These are phyloP conservation scores for Lathyrus tuberosus DNA, from an alignment of 306 rosid species.

Conservation along the genomic window DNA sequence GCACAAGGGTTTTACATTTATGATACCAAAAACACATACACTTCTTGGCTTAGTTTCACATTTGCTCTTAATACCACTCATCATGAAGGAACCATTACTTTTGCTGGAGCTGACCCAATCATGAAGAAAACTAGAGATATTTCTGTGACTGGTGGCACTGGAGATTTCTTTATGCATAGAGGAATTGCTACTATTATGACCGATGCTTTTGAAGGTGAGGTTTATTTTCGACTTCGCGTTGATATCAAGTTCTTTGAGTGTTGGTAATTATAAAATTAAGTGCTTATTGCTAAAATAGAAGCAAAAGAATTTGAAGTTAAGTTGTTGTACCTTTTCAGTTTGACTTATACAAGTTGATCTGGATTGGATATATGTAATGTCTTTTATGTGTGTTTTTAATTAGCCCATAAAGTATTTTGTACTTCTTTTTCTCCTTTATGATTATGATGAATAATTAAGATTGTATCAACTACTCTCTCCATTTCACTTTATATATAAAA, in stretches of 20 bases:
- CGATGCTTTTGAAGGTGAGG: slow-evolving; percentile 71
- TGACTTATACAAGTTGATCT: too few relatives aligned
- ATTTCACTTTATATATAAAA: too few relatives aligned
- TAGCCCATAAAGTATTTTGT: too few relatives aligned
- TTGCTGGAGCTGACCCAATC: background rate
- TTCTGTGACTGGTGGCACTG: slow-evolving; percentile 72
- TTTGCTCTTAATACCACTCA: background rate
- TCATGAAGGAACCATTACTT: slow-evolving; percentile 5
- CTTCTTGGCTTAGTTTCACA: slow-evolving; percentile 14
- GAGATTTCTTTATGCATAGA: slow-evolving; percentile 58
- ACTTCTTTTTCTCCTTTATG: too few relatives aligned
- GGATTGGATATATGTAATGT: too few relatives aligned
- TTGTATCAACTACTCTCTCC: too few relatives aligned
- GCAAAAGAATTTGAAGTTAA: background rate
- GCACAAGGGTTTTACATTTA: slow-evolving; percentile 7
- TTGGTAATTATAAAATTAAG: slow-evolving; percentile 45
- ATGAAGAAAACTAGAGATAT: slow-evolving; percentile 60
- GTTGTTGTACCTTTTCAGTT: too few relatives aligned
- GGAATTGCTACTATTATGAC: slow-evolving; percentile 74
- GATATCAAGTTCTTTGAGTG: slow-evolving; percentile 75
- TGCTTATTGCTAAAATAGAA: background rate
- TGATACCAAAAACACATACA: slow-evolving; percentile 7
- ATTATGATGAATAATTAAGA: too few relatives aligned
- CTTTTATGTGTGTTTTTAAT: too few relatives aligned
- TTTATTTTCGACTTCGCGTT: slow-evolving; percentile 67